Base-by-base conservation (phyloP, 805 yeast genomes). In the Metschnikowia corniflorae region DNA sequence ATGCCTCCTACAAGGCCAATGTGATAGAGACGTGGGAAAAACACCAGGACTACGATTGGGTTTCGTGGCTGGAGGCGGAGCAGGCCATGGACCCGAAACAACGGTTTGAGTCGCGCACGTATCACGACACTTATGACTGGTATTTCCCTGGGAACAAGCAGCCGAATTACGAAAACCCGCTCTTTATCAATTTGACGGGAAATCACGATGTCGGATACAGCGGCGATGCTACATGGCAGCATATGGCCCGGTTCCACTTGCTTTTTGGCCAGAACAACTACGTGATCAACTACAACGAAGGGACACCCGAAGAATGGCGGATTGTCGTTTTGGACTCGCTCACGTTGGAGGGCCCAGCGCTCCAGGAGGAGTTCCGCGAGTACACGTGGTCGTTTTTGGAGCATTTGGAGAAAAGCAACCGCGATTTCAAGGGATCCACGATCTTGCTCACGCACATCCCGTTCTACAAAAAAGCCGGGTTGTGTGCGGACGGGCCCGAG, bases 141-240 rank as follows among this genome's bases (percentile, higher is more conserved):
- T 65, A 70, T 25, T 52, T 71, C 18, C 47, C 42, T 7, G 52
- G 55, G 6, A 29, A 24, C n/a, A 34, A 33, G 7, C 20, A 23
- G 20, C 70, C 71, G 20, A 63, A 65, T 47, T 65, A 57, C 15
- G 69, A 72, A 23, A 77, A 76, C 40, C 89, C 86, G 8, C 61
- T 85, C 24, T 77, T 91, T 53, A 73, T 87, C 43, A 93, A 93
- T 57, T 65, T 93, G 31, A 81, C 95, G 2, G 98, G 98, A 2
- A 93, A 93, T 57, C 98, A 93, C 57, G 98, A 93, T 58, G 80
- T 91, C 31, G 98, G 98, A 0, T 91, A 93, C 57, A 77, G 85
- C 31, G 97, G 97, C 0, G 98, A 93, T 60, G 86, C 94, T 26
- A 88, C 96, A 0, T 79, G 80, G 66, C 96, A 86, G 52, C 95